Percentiles rank a stretch among this genome's conserved stretches.
Conservation (phyloP, 495 filamentous ascomycete species). For the Hypomontagnella monticulosa region DNA sequence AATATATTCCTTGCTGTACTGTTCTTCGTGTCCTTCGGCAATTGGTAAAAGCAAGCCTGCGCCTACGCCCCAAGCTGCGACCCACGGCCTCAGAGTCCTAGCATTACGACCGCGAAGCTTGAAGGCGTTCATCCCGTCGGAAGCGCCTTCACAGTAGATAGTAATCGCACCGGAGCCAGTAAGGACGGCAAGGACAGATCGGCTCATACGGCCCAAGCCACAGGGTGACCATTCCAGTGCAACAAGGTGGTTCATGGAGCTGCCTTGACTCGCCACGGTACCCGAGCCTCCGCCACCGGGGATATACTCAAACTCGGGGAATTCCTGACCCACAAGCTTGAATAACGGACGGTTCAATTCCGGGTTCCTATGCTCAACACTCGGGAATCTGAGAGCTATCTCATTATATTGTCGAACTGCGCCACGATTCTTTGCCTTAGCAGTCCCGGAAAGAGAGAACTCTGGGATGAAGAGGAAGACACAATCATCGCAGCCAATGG, state of each 20-base stretch:
- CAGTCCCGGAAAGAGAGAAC: constrained; percentile 42
- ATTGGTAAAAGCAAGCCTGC: constrained; percentile 56
- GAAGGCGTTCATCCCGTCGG: constrained; percentile 27
- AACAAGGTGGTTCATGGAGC: constrained; percentile 59
- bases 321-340: constrained; percentile 25
- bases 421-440: background rate
- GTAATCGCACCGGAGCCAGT: constrained; percentile 52
- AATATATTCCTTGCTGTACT: constrained; percentile 53
- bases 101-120: constrained; percentile 32
- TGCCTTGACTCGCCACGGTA: constrained; percentile 53
- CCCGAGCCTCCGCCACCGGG: constrained; percentile 56
- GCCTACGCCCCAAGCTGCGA: constrained; percentile 56
- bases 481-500: constrained; percentile 58
- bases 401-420: constrained; percentile 40
- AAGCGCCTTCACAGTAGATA: constrained; percentile 55
- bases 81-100: constrained; percentile 40
- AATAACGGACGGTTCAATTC: constrained; percentile 44
- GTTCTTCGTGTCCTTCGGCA: constrained; percentile 21
- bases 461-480: constrained; percentile 59
- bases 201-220: constrained; percentile 54
- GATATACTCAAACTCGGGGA: constrained; percentile 30
- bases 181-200: constrained; percentile 55
- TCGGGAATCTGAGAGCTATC: constrained; percentile 42
- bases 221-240: constrained; percentile 56
- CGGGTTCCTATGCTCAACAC: constrained; percentile 36